Evolutionary conservation across 805 yeast species (phyloP).

Genomic region (Pichia thaimueangensis): DNA sequence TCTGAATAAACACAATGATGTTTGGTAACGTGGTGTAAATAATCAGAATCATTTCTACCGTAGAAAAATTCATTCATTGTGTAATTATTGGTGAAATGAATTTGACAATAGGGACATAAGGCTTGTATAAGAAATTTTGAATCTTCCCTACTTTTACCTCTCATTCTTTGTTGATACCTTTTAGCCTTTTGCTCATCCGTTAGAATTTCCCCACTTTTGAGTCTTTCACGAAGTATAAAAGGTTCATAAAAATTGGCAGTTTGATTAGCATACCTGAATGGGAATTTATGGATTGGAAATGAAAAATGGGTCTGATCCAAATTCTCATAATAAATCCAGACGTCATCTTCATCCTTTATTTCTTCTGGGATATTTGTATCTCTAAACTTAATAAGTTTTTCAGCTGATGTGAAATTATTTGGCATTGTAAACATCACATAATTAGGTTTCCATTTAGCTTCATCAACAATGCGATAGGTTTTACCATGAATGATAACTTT

Average conservation of each 20-base stretch:
- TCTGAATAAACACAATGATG: constrained; percentile 29
- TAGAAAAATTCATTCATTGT: constrained; percentile 17
- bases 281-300: not conserved
- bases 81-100: constrained; percentile 2
- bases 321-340: constrained; percentile 7
- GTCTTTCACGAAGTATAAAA: constrained; percentile 18
- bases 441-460: not conserved
- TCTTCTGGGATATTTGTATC: no score
- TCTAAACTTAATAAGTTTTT: not conserved
- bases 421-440: constrained; percentile 3
- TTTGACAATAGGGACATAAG: constrained; percentile 25
- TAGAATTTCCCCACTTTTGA: not conserved
- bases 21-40: constrained; percentile 30
- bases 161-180: not conserved
- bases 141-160: constrained; percentile 12
- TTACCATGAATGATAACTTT: not conserved
- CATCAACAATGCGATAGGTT: not conserved
- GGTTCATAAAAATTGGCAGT: constrained; percentile 12
- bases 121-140: constrained; percentile 21
- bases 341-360: no score
- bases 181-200: not conserved
- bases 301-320: constrained; percentile 5
- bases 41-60: constrained; percentile 26
- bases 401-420: not conserved
- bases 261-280: constrained; percentile 5